A percentile compares a stretch with the other conserved stretches of the same genome.
Evolutionary conservation across 306 rosid genomes (phyloP).

Genomic region (Albizia julibrissin): DNA sequence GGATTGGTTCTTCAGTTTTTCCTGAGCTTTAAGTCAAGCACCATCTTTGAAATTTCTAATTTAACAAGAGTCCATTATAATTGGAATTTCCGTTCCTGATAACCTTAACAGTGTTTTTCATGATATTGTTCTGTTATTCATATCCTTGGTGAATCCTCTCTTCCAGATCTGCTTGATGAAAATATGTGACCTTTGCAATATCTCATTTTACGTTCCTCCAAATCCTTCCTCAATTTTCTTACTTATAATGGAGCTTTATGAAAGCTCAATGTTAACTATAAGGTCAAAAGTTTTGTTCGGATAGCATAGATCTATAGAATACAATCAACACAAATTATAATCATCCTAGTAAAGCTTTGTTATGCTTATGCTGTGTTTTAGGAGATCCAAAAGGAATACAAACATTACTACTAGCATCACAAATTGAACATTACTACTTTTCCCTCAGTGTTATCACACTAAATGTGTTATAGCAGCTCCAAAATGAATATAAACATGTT

Average conservation of each 20-base stretch:
- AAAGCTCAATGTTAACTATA: not conserved
- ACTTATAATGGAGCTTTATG: not conserved
- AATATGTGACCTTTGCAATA: not conserved
- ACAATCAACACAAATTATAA: no score
- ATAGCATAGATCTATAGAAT: not conserved
- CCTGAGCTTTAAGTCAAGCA: not conserved
- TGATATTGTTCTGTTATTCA: not conserved
- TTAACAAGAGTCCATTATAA: not conserved
- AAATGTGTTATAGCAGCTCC: no score
- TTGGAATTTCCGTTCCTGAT: not conserved
- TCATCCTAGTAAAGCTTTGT: no score
- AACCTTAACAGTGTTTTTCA: not conserved
- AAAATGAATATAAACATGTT: no score
- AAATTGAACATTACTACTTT: no score
- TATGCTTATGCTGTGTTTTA: no score
- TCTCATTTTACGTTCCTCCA: not conserved
- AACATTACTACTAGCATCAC: no score
- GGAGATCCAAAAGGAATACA: no score
- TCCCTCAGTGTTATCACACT: no score
- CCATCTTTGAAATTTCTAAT: not conserved
- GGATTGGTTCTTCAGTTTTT: not conserved
- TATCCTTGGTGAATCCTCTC: not conserved
- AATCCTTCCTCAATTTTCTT: not conserved
- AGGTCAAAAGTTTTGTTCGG: not conserved
- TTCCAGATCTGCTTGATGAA: not conserved